Conservation (phyloP, 2,329 filamentous ascomycete species). For the Epichloe elymi region DNA sequence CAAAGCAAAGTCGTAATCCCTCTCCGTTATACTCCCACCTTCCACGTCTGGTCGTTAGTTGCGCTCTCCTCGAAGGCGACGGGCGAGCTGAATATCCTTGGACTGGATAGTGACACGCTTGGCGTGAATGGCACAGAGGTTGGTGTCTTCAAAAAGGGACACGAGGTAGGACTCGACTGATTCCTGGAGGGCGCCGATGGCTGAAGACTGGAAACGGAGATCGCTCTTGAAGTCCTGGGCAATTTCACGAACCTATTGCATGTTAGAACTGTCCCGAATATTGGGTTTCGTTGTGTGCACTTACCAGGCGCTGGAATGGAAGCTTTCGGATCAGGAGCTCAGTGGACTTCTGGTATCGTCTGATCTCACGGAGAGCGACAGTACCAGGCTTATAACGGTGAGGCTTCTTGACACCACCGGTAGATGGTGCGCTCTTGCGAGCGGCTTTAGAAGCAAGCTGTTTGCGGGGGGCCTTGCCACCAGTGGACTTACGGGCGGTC, state of each 20-base stretch:
- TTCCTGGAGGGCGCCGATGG: slow-evolving; percentile 95
- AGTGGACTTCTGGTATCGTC: slow-evolving; percentile 94
- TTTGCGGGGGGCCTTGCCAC: slow-evolving; percentile 76
- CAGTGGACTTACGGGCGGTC: slow-evolving; percentile 62
- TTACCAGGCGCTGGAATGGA: slow-evolving; percentile 87
- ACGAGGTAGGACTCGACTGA: slow-evolving; percentile 98
- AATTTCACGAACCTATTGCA: slow-evolving; percentile 67
- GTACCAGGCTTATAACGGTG: slow-evolving; percentile 85
- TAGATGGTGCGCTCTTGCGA: slow-evolving; percentile 94
- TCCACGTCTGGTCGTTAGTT: slow-evolving; percentile 45
- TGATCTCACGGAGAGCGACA: slow-evolving; percentile 95
- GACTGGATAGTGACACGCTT: slow-evolving; percentile 98
- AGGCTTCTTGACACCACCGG: slow-evolving; percentile 94
- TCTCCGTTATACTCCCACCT: slow-evolving; percentile 5
- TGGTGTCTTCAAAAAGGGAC: slow-evolving; percentile 96
- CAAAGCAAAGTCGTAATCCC: slow-evolving; percentile 29
- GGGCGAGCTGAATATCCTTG: slow-evolving; percentile 94
- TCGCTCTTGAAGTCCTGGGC: slow-evolving; percentile 92
- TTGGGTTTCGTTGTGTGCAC: slow-evolving; percentile 11
- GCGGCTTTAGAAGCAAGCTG: slow-evolving; percentile 97
- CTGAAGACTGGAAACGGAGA: slow-evolving; percentile 94
- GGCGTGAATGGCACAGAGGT: slow-evolving; percentile 96
- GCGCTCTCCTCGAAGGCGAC: slow-evolving; percentile 87
- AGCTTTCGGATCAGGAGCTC: slow-evolving; percentile 95
- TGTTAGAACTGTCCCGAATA: slow-evolving; percentile 5